These are phyloP conservation scores for Termitomyces sp. DNA, from an alignment of 768 basidiomycete genomes.

Conservation along the genomic window DNA sequence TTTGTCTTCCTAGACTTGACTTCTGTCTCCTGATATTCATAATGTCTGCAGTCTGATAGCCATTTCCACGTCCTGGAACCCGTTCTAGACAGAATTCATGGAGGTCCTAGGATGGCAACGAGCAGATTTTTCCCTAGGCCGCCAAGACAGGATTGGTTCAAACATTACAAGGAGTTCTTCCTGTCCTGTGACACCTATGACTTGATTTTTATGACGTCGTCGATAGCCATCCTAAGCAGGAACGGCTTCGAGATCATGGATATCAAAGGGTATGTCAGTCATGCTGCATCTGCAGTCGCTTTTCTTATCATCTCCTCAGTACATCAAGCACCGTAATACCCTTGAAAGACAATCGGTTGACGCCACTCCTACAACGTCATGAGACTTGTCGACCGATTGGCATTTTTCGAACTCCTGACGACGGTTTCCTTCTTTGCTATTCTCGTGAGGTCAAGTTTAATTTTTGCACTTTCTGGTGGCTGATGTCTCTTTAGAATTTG, in stretches of 20 bases:
- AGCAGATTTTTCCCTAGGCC: constrained; percentile 58
- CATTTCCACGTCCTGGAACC: constrained; percentile 94
- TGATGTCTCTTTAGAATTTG: constrained; percentile 60
- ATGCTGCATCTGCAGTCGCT: not conserved
- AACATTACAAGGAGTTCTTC: constrained; percentile 84
- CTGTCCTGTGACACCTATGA: constrained; percentile 83
- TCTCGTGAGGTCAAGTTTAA: constrained; percentile 54
- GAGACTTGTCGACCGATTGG: constrained; percentile 80
- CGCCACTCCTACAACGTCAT: constrained; percentile 71
- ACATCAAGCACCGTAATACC: constrained; percentile 88
- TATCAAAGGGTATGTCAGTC: constrained; percentile 69
- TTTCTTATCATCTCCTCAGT: constrained; percentile 28
- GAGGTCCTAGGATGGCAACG: constrained; percentile 58
- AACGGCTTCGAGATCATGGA: constrained; percentile 99
- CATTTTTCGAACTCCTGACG: constrained; percentile 84
- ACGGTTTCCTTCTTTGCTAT: constrained; percentile 87
- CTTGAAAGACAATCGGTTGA: constrained; percentile 55
- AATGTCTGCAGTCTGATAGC: constrained; percentile 53
- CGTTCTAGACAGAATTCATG: constrained; percentile 79
- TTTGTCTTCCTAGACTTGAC: constrained; percentile 28
- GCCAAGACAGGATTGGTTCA: constrained; percentile 87
- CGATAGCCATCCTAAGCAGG: constrained; percentile 85
- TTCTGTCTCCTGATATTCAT: not conserved
- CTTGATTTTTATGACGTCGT: constrained; percentile 85
- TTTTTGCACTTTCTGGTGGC: not conserved